Evolutionary conservation across 345 rosid species (phyloP), one percentile per base, ranked within the genome.

Genomic region (Eucalyptus marginata): DNA sequence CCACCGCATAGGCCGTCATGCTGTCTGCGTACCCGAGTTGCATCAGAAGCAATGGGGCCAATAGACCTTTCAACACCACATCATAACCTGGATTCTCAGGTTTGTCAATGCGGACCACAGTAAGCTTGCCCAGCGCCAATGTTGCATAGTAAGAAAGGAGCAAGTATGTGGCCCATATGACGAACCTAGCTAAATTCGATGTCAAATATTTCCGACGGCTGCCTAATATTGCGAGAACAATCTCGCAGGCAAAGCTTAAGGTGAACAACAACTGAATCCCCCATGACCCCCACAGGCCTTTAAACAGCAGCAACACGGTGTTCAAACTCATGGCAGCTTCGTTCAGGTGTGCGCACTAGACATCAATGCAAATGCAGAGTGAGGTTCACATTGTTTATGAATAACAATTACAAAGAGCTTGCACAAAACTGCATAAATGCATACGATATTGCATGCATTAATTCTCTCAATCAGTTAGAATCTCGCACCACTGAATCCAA

Each of bases 1-100:
- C 92, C 24, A 87, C 86, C 25, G 90, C 49, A 33, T 89, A 90
- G 43, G 92, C 90, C 6, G 92, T 87, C 13, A 90, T 89, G 79
- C 68, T 47, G 71, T 90, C 90, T 12, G 90, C 89, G n/a, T 88
- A 81, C 10, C 90, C 90, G 13, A 89, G 88, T 31, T 56, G 62
- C 27, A 56, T 56, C 62, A 56, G 62, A 22, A 56, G 62, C 62
- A 56, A 56, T 9, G 62, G 62, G 62, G 62, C 62, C 62, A 56
- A 56, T 24, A 56, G 62, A 56, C 62, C 62, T 11, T 56, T 13
- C 62, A 56, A 22, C 62, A 56, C 62, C 62, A 56, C 62, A 2
- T 56, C 62, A 24, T 56, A 56, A 24, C 62, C 29, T 24, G 62
- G 62, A 56, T 56, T 24, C 27, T 56, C 62, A 24, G 62, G 62